These are phyloP conservation scores for Elongisporangium undulatum DNA, from an alignment of 352 stramenopile species.

Conservation along the genomic window DNA sequence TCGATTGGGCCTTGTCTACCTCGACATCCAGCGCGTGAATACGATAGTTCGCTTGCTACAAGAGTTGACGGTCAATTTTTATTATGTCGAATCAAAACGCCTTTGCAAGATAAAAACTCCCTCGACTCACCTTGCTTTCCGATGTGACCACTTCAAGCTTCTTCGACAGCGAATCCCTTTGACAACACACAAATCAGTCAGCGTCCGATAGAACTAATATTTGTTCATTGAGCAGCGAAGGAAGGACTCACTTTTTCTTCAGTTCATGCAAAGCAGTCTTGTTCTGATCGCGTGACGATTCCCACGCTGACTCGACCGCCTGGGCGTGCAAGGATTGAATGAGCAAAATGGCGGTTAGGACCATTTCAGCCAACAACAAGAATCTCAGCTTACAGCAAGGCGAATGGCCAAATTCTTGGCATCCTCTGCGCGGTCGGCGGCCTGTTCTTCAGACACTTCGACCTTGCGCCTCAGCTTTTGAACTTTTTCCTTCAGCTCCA, in stretches of 20 bases:
- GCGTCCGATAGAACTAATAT: neutral
- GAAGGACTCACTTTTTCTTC: conserved; percentile 58
- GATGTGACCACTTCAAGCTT: conserved; percentile 62
- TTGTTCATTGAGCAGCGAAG: neutral
- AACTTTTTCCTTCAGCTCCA: conserved; percentile 72
- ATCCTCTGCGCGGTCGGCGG: conserved; percentile 56
- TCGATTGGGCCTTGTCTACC: conserved; percentile 68
- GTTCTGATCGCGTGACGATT: conserved; percentile 73
- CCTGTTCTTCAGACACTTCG: conserved; percentile 34
- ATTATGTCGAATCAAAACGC: neutral
- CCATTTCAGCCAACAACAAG: neutral
- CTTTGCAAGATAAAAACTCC: conserved; percentile 1
- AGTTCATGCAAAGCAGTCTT: conserved; percentile 69
- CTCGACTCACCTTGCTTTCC: conserved; percentile 42
- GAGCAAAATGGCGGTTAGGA: neutral
- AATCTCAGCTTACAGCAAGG: conserved; percentile 39
- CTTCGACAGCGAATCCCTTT: conserved; percentile 56
- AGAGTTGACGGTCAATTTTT: neutral
- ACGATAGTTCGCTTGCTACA: conserved; percentile 60
- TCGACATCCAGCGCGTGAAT: conserved; percentile 75
- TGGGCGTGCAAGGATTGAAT: conserved; percentile 6
- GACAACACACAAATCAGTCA: neutral
- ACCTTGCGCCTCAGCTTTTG: conserved; percentile 72
- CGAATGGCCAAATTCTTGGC: conserved; percentile 61
- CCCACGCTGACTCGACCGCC: conserved; percentile 77